Evolutionary conservation across 352 stramenopile genomes (phyloP).

Genomic region (Phytophthora agathidicida): DNA sequence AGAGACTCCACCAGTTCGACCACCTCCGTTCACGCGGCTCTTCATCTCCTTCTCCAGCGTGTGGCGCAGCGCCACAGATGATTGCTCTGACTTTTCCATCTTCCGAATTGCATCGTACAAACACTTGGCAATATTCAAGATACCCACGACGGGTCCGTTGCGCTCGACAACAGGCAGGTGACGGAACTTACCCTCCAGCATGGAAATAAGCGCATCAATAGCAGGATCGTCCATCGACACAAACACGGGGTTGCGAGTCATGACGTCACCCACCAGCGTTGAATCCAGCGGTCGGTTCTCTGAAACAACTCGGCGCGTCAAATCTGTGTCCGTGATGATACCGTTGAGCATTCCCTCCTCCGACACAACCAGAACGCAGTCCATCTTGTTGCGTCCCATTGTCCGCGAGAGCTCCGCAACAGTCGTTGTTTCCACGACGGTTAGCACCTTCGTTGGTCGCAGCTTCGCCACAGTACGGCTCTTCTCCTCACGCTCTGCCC

Average conservation of each 20-base stretch:
- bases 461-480: conserved; percentile 84
- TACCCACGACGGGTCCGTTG: conserved; percentile 90
- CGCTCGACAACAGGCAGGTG: conserved; percentile 86
- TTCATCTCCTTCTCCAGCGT: conserved; percentile 84
- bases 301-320: conserved; percentile 84
- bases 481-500: conserved; percentile 66
- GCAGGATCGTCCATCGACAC: conserved; percentile 83
- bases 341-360: conserved; percentile 89
- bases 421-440: conserved; percentile 73
- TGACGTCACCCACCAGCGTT: conserved; percentile 76
- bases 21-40: conserved; percentile 35
- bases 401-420: conserved; percentile 88
- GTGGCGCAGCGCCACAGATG: conserved; percentile 72
- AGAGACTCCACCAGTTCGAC: conserved; percentile 52
- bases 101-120: conserved; percentile 98
- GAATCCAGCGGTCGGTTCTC: conserved; percentile 76
- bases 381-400: conserved; percentile 91
- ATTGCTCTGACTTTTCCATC: conserved; percentile 93
- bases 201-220: conserved; percentile 84
- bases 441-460: conserved; percentile 90
- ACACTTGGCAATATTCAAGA: conserved; percentile 99
- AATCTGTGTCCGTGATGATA: conserved; percentile 95
- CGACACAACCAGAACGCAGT: conserved; percentile 94
- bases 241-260: conserved; percentile 87
- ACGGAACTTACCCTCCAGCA: conserved; percentile 90